Conservation (phyloP, 2,329 filamentous ascomycete species). For the Verticillium tricorpus region DNA sequence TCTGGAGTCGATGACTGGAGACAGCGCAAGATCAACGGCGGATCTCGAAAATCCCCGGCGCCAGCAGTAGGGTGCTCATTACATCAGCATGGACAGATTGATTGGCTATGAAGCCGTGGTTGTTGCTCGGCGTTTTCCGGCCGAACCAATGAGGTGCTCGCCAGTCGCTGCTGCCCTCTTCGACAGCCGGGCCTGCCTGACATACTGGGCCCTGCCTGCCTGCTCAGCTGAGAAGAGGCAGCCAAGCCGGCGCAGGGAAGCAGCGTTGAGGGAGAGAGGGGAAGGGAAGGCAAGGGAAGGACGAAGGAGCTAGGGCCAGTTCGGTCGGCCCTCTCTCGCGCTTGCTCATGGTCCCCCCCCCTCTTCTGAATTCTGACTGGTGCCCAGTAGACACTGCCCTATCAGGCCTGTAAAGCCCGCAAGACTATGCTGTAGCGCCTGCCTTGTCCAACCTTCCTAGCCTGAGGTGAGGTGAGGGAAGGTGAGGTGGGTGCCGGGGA, state of each 20-base stretch:
- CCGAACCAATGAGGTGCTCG: not conserved
- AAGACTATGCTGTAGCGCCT: not conserved
- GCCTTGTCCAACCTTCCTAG: not conserved
- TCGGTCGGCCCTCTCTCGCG: not conserved
- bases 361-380: not conserved
- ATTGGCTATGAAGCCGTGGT: not conserved
- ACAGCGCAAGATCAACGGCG: not conserved
- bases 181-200: not conserved
- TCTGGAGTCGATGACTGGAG: not conserved
- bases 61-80: slow-evolving; percentile 1
- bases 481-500: not conserved
- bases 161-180: not conserved
- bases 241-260: not conserved
- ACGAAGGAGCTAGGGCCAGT: not conserved
- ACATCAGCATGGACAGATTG: not conserved
- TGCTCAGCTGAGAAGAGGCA: not conserved
- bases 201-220: not conserved
- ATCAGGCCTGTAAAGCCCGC: not conserved
- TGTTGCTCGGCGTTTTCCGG: not conserved
- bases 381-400: not conserved
- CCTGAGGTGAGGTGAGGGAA: not conserved
- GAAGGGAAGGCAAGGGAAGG: not conserved
- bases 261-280: not conserved
- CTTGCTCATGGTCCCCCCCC: not conserved
- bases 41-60: slow-evolving; percentile 3